Conservation (phyloP, 169 alveolate species). For the Plasmodium gaboni region DNA sequence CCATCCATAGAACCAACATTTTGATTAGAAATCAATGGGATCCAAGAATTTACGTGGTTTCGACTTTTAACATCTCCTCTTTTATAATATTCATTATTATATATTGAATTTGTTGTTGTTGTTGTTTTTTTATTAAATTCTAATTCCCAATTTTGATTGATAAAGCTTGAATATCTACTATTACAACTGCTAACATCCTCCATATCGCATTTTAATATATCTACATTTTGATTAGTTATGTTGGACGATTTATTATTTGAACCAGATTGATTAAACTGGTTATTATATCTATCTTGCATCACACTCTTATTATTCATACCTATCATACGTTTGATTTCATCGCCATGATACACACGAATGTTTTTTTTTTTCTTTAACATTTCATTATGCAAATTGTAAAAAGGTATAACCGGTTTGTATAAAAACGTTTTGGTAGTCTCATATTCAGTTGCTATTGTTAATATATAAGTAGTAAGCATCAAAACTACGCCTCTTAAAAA, state of each 20-base stretch:
- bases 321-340: background rate
- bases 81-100: slow-evolving; percentile 6
- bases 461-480: slow-evolving; percentile 70
- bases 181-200: slow-evolving; percentile 51
- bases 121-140: background rate
- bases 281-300: background rate
- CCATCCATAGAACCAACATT: slow-evolving; percentile 35
- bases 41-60: slow-evolving; percentile 15
- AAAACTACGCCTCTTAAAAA: slow-evolving; percentile 69
- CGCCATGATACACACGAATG: background rate
- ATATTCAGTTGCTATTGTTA: slow-evolving; percentile 67
- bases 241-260: slow-evolving; percentile 18
- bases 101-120: background rate
- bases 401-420: slow-evolving; percentile 74
- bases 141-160: slow-evolving; percentile 4
- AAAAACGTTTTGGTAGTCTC: slow-evolving; percentile 56
- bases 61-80: background rate
- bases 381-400: slow-evolving; percentile 51
- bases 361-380: slow-evolving; percentile 39
- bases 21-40: slow-evolving; percentile 36
- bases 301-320: background rate
- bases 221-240: slow-evolving; percentile 9
- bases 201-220: slow-evolving; percentile 5
- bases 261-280: background rate
- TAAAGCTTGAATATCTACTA: slow-evolving; percentile 25